Conservation (phyloP, 2,329 filamentous ascomycete genomes). For the Falciphora oryzae region DNA sequence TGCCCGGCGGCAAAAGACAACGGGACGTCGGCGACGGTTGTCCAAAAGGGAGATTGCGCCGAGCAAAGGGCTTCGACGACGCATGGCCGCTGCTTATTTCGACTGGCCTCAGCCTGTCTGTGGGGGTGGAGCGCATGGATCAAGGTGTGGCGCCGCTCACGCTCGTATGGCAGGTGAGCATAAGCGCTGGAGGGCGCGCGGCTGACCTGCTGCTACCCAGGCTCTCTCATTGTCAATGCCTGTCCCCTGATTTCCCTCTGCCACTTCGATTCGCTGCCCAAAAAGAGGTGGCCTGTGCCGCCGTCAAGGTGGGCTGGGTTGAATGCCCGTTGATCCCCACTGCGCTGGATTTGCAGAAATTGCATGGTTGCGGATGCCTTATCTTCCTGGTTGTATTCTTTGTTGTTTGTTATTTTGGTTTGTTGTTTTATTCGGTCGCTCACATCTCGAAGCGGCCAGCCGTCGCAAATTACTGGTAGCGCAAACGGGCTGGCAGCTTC, state of each 20-base stretch:
- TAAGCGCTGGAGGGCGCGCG: neutral
- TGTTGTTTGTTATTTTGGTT: too few species aligned
- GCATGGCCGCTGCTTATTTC: neutral
- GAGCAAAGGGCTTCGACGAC: neutral
- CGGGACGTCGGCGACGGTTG: neutral
- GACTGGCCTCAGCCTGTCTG: neutral
- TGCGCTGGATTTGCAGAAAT: neutral
- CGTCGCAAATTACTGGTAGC: too few species aligned
- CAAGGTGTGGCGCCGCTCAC: too few species aligned
- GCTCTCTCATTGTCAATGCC: too few species aligned
- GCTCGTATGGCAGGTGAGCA: too few species aligned
- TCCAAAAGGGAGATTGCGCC: neutral
- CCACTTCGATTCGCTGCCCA: too few species aligned
- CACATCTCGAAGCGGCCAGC: too few species aligned
- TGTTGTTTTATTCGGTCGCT: neutral
- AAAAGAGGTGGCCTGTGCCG: too few species aligned
- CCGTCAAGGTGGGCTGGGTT: too few species aligned
- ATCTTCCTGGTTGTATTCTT: neutral
- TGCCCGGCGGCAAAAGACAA: neutral
- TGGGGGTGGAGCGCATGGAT: neutral
- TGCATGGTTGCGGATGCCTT: neutral
- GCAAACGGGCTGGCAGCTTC: neutral
- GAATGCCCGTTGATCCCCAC: too few species aligned
- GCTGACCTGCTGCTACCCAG: too few species aligned
- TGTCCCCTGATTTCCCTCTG: too few species aligned